phyloP scores from a whole-genome alignment of 176 grass and related monocot genomes.

The Cymbopogon citratus region DNA sequence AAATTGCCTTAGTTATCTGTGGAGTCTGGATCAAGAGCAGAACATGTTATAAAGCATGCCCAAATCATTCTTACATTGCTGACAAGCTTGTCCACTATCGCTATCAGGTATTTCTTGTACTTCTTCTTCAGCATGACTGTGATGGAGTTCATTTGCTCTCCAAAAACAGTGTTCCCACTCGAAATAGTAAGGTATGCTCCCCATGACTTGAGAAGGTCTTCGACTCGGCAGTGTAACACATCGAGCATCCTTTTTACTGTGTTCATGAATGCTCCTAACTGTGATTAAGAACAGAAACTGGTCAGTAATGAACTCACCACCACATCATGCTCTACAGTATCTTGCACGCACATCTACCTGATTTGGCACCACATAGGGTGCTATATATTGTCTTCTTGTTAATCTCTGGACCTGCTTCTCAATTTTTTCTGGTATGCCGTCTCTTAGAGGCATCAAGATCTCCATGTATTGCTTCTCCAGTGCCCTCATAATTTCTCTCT shows the following conservation, averaged over 20 bases:
- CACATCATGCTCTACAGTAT: neutral
- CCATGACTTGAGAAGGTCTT: conserved; percentile 77
- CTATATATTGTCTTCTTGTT: conserved; percentile 67
- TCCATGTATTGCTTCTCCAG: conserved; percentile 84
- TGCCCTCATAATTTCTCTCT: conserved; percentile 71
- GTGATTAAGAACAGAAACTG: conserved; percentile 27
- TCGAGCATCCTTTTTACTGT: conserved; percentile 92
- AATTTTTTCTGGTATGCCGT: conserved; percentile 78
- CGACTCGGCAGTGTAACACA: conserved; percentile 73
- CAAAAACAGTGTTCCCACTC: conserved; percentile 55
- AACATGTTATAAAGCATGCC: neutral
- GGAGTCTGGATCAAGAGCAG: too few relatives aligned
- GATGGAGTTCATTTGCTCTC: conserved; percentile 88
- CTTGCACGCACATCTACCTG: conserved; percentile 51
- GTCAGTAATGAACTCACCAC: neutral
- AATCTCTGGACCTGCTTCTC: conserved; percentile 91
- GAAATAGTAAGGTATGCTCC: conserved; percentile 67
- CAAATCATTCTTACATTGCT: conserved; percentile 50
- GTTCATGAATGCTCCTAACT: conserved; percentile 95
- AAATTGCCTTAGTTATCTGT: neutral
- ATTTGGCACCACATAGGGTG: conserved; percentile 59
- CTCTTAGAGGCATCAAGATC: conserved; percentile 59
- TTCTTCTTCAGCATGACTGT: conserved; percentile 84
- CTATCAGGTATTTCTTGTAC: conserved; percentile 82
- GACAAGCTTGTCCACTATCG: conserved; percentile 82